phyloP scores from a whole-genome alignment of 768 basidiomycete species.

The Pisolithus microcarpus region DNA sequence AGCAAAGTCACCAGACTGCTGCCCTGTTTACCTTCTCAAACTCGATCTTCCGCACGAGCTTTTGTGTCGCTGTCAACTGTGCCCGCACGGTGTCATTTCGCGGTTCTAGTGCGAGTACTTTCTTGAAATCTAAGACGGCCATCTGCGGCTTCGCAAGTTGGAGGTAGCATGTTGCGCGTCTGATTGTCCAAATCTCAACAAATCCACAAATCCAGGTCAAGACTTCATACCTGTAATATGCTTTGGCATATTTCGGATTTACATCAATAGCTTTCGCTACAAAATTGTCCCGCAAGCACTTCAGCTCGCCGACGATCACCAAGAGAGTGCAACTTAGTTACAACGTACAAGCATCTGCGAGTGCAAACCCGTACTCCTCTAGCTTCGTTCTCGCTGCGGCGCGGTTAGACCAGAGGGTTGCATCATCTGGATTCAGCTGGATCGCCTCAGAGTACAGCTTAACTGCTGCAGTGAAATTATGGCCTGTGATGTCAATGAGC shows the following conservation, averaged over 20 bases:
- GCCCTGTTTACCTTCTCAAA: slow-evolving; percentile 70
- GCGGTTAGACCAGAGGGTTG: slow-evolving; percentile 91
- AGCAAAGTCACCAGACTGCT: not conserved
- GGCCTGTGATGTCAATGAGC: slow-evolving; percentile 32
- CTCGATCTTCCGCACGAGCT: slow-evolving; percentile 81
- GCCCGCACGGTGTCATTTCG: slow-evolving; percentile 71
- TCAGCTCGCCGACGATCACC: slow-evolving; percentile 8
- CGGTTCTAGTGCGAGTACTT: slow-evolving; percentile 76
- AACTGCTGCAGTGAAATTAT: slow-evolving; percentile 72
- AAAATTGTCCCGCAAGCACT: slow-evolving; percentile 3
- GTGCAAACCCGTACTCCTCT: slow-evolving; percentile 90
- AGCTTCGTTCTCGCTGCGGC: slow-evolving; percentile 89
- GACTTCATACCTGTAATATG: slow-evolving; percentile 64
- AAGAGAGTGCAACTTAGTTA: not conserved
- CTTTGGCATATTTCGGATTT: slow-evolving; percentile 87
- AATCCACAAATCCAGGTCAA: not conserved
- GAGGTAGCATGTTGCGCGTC: slow-evolving; percentile 86
- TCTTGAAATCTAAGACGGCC: slow-evolving; percentile 85
- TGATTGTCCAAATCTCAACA: slow-evolving; percentile 16
- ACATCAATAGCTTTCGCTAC: slow-evolving; percentile 79
- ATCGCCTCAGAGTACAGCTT: slow-evolving; percentile 80
- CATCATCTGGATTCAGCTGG: slow-evolving; percentile 78
- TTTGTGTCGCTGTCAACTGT: slow-evolving; percentile 84
- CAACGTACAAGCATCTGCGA: slow-evolving; percentile 75
- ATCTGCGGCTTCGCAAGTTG: slow-evolving; percentile 82